Percentiles rank a stretch among this genome's conserved stretches.
phyloP scores from a whole-genome alignment of 2,329 filamentous ascomycete genomes.

The Neospermospora avenae region DNA sequence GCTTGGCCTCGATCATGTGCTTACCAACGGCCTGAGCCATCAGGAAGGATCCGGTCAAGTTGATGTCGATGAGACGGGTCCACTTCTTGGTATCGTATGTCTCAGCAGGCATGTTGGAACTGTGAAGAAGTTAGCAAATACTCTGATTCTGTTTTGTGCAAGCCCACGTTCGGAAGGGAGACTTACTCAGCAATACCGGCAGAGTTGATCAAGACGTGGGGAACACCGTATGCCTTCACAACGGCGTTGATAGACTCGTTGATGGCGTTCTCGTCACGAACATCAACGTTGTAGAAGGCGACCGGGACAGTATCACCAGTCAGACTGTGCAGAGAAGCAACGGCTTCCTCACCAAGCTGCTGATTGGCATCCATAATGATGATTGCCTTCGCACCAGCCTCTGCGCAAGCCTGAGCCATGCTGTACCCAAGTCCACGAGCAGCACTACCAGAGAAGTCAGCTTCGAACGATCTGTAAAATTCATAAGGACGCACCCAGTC shows the following conservation, averaged over 20 bases:
- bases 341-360: slow-evolving; percentile 67
- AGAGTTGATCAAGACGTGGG: slow-evolving; percentile 76
- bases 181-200: slow-evolving; percentile 72
- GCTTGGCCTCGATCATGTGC: slow-evolving; percentile 69
- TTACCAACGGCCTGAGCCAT: slow-evolving; percentile 70
- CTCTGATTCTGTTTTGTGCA: neutral
- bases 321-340: slow-evolving; percentile 66
- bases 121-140: slow-evolving; percentile 28
- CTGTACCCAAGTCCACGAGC: slow-evolving; percentile 75
- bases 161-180: neutral
- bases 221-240: slow-evolving; percentile 51
- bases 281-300: slow-evolving; percentile 75
- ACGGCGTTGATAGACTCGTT: slow-evolving; percentile 27
- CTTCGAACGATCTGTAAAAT: neutral
- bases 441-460: slow-evolving; percentile 46
- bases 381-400: slow-evolving; percentile 71
- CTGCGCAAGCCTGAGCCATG: slow-evolving; percentile 74
- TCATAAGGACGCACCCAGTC: slow-evolving; percentile 58
- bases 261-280: slow-evolving; percentile 70
- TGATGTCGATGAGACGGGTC: slow-evolving; percentile 77
- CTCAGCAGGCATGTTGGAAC: slow-evolving; percentile 79
- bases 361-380: slow-evolving; percentile 76
- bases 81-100: slow-evolving; percentile 74
- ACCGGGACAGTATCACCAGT: slow-evolving; percentile 61
- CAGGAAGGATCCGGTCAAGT: slow-evolving; percentile 75